Base-by-base conservation (phyloP, 164 flowering plant species). In the Liriodendron chinense region DNA sequence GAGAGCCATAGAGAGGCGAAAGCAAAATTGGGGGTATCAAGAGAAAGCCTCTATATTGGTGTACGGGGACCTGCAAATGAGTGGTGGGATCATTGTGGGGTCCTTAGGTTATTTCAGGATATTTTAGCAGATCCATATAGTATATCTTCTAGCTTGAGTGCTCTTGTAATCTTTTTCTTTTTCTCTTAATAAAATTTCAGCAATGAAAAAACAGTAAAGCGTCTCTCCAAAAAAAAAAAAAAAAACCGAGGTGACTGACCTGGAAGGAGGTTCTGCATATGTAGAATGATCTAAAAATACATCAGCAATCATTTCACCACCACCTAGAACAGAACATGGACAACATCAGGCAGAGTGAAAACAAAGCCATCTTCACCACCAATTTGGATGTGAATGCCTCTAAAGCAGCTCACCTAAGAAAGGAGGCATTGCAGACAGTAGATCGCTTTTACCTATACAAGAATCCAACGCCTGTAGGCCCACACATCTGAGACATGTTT, bases 401-500 rank as follows among this genome's bases (percentile, higher is more conserved):
- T 68, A 68, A 49, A 8, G 21, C 47, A 49, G 25, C 79, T 77
- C 82, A 92, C 99, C 97, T 83, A 92, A 82, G 80, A 96, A 96
- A 72, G 98, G 99, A 78, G 94, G 94, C 98, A 96, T 94, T 67
- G 79, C 70, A 57, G 85, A 79, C 81, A 94, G 78, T 50, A 90
- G 78, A 71, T 90, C 90, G 34, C 85, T 81, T 82, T 93, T 94
- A 9, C 98, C 99, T n/a, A 83, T 89, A 96, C 71, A 96, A 86
- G 86, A 96, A 93, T 73, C 99, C 99, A 75, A 94, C 78, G 88
- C 98, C 98, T 89, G 99, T 96, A 87, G 98, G 99, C 86, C 99
- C 99, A 92, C 97, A 94, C 99, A 96, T 96, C 99, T 96, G 98
- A 92, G 88, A 88, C 87, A 91, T 80, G 89, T 76, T 90, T 89